Evolutionary conservation across 306 rosid species (phyloP).

Genomic region (Pueraria montana): DNA sequence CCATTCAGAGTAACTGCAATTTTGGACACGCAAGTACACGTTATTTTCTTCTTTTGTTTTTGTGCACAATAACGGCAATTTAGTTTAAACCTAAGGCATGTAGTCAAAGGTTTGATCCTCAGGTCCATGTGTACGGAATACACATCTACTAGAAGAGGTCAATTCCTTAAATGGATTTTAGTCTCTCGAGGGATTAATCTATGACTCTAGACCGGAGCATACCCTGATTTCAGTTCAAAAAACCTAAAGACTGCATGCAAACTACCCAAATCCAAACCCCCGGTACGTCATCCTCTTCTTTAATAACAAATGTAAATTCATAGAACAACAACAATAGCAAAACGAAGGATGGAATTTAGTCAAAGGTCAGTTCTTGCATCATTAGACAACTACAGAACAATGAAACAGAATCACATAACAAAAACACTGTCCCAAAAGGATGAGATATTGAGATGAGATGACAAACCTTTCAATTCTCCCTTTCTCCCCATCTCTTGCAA

Average conservation of each 20-base stretch:
- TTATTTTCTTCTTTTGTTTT: neutral
- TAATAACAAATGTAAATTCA: conserved; percentile 3
- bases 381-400: conserved; percentile 13
- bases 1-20: neutral
- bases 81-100: neutral
- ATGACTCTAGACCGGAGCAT: neutral
- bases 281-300: neutral
- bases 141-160: neutral
- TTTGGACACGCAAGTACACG: neutral
- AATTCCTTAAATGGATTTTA: neutral
- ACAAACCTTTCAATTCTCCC: conserved; percentile 86
- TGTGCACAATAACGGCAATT: neutral
- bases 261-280: neutral
- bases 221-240: neutral
- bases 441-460: conserved; percentile 20
- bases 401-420: neutral
- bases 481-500: conserved; percentile 79
- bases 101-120: no score
- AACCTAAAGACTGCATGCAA: neutral
- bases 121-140: neutral
- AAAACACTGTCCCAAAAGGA: neutral
- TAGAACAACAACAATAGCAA: neutral
- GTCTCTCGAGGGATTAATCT: neutral
- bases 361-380: neutral
- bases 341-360: neutral